Conservation (phyloP, 805 yeast species). For the Saccharomycopsis amapae region DNA sequence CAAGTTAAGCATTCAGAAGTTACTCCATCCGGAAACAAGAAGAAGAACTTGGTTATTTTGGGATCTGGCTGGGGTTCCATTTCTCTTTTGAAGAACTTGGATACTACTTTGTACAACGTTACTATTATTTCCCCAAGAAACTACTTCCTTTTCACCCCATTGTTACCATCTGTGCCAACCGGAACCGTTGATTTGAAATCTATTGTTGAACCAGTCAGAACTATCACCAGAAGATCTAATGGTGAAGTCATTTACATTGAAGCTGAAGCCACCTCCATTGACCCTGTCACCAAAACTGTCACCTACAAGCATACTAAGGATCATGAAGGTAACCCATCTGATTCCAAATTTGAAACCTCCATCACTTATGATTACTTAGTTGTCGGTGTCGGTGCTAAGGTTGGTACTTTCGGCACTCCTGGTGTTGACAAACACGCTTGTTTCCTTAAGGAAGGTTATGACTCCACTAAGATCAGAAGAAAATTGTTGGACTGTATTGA, state of each 20-base stretch:
- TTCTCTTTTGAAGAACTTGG: conserved; percentile 74
- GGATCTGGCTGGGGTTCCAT: conserved; percentile 97
- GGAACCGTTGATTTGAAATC: conserved; percentile 89
- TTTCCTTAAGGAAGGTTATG: conserved; percentile 84
- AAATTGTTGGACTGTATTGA: conserved; percentile 83
- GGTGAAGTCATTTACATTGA: conserved; percentile 80
- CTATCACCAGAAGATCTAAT: conserved; percentile 69
- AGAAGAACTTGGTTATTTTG: conserved; percentile 51
- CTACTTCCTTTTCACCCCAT: conserved; percentile 93
- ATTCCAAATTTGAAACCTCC: conserved; percentile 32
- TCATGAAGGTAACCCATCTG: conserved; percentile 8
- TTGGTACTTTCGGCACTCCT: conserved; percentile 90
- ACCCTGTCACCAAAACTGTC: conserved; percentile 59
- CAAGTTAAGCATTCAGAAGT: conserved; percentile 50
- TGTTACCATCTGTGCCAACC: conserved; percentile 89
- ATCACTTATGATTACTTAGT: conserved; percentile 75
- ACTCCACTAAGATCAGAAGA: conserved; percentile 76
- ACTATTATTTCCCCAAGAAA: conserved; percentile 90
- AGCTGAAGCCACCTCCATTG: conserved; percentile 84
- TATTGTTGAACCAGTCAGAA: conserved; percentile 87
- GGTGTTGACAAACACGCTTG: conserved; percentile 87
- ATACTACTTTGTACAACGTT: conserved; percentile 81
- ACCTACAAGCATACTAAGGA: conserved; percentile 51
- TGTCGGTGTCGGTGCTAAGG: conserved; percentile 91
- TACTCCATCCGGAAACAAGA: conserved; percentile 35